Evolutionary conservation across 2,329 filamentous ascomycete genomes (phyloP).

Genomic region (Helotiales sp.): DNA sequence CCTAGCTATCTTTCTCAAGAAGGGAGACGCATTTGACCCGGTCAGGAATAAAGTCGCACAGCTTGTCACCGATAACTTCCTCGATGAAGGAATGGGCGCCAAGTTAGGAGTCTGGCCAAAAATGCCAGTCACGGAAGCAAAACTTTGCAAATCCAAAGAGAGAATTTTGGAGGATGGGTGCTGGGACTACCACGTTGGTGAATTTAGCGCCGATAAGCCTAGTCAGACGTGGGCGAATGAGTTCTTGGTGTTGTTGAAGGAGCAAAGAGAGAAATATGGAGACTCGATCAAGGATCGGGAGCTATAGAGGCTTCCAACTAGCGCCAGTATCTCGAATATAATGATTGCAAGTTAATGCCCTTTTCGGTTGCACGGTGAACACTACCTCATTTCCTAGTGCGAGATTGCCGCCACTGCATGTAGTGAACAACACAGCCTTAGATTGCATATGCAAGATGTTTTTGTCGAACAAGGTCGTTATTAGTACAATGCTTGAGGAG

Average conservation of each 20-base stretch:
- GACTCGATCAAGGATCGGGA: constrained; percentile 19
- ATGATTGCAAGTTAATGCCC: too few species aligned
- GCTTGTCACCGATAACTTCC: constrained; percentile 63
- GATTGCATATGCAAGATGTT: too few species aligned
- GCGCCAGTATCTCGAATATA: too few species aligned
- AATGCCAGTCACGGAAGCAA: constrained; percentile 36
- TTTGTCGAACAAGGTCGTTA: too few species aligned
- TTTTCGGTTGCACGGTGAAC: too few species aligned
- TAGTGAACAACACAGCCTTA: too few species aligned
- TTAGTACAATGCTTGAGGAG: too few species aligned
- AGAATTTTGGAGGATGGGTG: constrained; percentile 49
- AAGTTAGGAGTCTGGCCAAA: constrained; percentile 56
- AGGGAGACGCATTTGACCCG: constrained; percentile 48
- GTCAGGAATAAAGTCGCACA: constrained; percentile 56
- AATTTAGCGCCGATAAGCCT: constrained; percentile 20
- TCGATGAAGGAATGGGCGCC: constrained; percentile 66
- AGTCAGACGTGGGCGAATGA: constrained; percentile 28
- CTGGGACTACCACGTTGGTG: constrained; percentile 54
- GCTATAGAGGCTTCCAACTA: too few species aligned
- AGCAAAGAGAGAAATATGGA: constrained; percentile 17
- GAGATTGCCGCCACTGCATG: too few species aligned
- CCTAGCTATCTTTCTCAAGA: constrained; percentile 50
- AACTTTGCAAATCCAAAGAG: constrained; percentile 38
- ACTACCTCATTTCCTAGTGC: too few species aligned
- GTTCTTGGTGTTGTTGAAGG: constrained; percentile 25